Evolutionary conservation across 129 eudicot species (phyloP).

Genomic region (Lactuca sativa): DNA sequence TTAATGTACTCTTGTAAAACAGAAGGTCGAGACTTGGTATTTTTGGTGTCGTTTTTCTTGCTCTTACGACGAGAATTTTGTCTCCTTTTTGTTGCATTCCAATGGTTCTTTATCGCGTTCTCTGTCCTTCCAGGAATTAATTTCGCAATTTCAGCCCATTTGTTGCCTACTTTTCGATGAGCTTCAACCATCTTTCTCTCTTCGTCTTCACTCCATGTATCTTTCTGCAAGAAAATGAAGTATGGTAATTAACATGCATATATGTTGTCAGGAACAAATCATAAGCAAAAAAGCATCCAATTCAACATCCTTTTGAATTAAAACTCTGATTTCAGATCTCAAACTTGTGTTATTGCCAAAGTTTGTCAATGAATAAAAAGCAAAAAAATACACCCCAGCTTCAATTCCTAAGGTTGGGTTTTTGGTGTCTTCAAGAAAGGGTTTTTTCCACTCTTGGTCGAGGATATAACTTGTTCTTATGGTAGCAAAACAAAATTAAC

Average conservation of each 20-base stretch:
- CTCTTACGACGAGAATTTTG: constrained; percentile 55
- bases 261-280: neutral
- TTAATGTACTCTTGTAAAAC: constrained; percentile 51
- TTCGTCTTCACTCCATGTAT: constrained; percentile 71
- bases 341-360: too few species aligned
- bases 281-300: neutral
- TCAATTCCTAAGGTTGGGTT: too few species aligned
- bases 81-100: constrained; percentile 80
- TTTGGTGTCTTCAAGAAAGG: too few species aligned
- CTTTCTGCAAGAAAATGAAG: constrained; percentile 46
- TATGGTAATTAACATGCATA: neutral
- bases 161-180: constrained; percentile 54
- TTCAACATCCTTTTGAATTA: too few species aligned
- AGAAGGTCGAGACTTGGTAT: constrained; percentile 27
- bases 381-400: too few species aligned
- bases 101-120: constrained; percentile 73
- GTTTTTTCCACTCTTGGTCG: too few species aligned
- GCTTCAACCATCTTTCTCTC: constrained; percentile 62
- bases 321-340: too few species aligned
- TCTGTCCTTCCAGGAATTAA: constrained; percentile 73
- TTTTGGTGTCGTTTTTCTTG: constrained; percentile 35
- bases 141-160: constrained; percentile 79
- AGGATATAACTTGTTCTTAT: too few species aligned
- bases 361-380: too few species aligned
- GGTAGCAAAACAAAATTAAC: too few species aligned